phyloP scores from a whole-genome alignment of 192 early-diverging fungal genomes.

The Globomyces pollinis-pini region DNA sequence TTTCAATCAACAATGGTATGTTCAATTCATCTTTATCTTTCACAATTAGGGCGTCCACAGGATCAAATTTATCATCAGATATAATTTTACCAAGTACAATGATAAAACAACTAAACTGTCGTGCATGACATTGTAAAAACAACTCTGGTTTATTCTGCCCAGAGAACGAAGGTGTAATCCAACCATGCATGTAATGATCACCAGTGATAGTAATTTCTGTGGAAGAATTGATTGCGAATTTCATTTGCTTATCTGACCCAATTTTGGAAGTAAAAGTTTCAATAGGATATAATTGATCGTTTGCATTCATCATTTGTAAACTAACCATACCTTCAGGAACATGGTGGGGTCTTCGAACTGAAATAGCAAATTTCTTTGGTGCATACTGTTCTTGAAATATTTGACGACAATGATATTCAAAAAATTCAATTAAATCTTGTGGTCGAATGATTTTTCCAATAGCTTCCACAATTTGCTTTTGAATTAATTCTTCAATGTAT shows the following conservation, averaged over 20 bases:
- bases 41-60: conserved; percentile 13
- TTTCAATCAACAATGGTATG: conserved; percentile 20
- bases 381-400: conserved; percentile 7
- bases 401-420: conserved; percentile 14
- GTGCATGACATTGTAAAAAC: conserved; percentile 5
- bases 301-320: conserved; percentile 8
- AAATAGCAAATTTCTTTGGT: conserved; percentile 10
- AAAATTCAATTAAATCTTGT: conserved; percentile 8
- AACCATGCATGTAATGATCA: conserved; percentile 15
- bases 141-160: neutral
- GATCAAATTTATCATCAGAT: conserved; percentile 6
- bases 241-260: neutral
- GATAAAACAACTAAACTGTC: conserved; percentile 17
- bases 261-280: neutral
- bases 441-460: conserved; percentile 13
- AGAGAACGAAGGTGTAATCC: conserved; percentile 12
- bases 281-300: neutral
- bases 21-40: conserved; percentile 22
- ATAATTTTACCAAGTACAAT: conserved; percentile 9
- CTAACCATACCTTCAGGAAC: conserved; percentile 17
- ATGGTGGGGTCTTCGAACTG: conserved; percentile 20
- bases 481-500: conserved; percentile 13
- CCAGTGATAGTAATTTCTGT: conserved; percentile 13
- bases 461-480: conserved; percentile 15
- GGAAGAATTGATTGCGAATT: conserved; percentile 13